phyloP scores from a whole-genome alignment of 192 early-diverging fungal genomes.

The Coemansia sp. region DNA sequence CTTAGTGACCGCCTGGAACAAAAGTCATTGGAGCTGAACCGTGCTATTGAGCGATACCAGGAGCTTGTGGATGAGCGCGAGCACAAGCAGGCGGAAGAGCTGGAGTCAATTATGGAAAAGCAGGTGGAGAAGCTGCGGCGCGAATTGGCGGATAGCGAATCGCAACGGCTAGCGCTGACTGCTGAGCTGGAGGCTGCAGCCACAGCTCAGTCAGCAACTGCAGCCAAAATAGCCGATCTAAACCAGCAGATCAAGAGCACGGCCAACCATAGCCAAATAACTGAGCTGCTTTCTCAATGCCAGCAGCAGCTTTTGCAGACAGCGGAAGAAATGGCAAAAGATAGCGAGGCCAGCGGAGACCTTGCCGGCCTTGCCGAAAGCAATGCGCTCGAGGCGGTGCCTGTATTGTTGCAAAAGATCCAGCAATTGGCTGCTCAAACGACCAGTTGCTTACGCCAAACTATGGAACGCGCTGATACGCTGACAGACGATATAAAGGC shows the following conservation, averaged over 20 bases:
- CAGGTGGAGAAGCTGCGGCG: conserved; percentile 29
- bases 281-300: conserved; percentile 6
- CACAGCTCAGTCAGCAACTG: conserved; percentile 12
- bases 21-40: conserved; percentile 12
- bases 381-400: not conserved
- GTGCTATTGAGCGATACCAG: conserved; percentile 15
- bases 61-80: conserved; percentile 21
- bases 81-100: conserved; percentile 13
- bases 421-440: not conserved
- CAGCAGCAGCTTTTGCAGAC: conserved; percentile 5
- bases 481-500: conserved; percentile 4
- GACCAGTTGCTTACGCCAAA: not conserved
- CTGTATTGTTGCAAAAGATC: not conserved
- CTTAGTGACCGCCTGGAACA: conserved; percentile 22
- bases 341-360: not conserved
- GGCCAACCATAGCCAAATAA: conserved; percentile 20
- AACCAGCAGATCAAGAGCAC: conserved; percentile 16
- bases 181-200: conserved; percentile 8
- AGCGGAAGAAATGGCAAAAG: not conserved
- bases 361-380: not conserved
- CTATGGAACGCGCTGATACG: not conserved
- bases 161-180: conserved; percentile 4
- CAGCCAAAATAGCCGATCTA: conserved; percentile 20
- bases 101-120: conserved; percentile 6
- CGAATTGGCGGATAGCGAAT: conserved; percentile 19